These are phyloP conservation scores for Aspergillus sp. DNA, from an alignment of 2,329 filamentous ascomycete genomes.

Conservation along the genomic window DNA sequence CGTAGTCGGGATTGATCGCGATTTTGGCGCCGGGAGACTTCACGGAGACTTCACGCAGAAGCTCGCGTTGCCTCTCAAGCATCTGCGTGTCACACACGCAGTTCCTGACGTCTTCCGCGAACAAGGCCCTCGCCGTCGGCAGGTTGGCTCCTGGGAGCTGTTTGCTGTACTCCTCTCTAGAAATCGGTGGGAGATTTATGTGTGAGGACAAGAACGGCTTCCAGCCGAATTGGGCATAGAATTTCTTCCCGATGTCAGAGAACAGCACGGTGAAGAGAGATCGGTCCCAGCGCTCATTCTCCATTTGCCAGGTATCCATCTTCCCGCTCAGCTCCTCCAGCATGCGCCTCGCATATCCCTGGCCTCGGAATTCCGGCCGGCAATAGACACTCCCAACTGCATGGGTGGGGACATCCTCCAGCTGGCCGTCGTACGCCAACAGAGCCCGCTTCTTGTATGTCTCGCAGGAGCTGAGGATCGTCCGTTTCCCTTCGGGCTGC, in stretches of 20 bases:
- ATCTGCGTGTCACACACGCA: slow-evolving; percentile 53
- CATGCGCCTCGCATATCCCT: slow-evolving; percentile 71
- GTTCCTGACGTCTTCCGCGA: slow-evolving; percentile 23
- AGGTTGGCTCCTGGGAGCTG: slow-evolving; percentile 15
- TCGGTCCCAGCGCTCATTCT: slow-evolving; percentile 28
- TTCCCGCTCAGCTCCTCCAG: slow-evolving; percentile 54
- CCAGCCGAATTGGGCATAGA: slow-evolving; percentile 74
- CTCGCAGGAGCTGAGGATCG: slow-evolving; percentile 51
- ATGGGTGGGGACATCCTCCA: slow-evolving; percentile 53
- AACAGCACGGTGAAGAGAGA: slow-evolving; percentile 68
- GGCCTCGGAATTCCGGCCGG: slow-evolving; percentile 54
- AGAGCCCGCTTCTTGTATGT: slow-evolving; percentile 37
- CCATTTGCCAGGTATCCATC: slow-evolving; percentile 45
- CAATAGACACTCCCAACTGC: slow-evolving; percentile 77
- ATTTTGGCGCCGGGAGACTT: slow-evolving; percentile 43
- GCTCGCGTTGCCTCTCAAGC: slow-evolving; percentile 54
- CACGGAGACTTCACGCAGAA: slow-evolving; percentile 44
- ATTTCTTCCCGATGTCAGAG: slow-evolving; percentile 76
- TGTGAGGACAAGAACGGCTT: slow-evolving; percentile 63
- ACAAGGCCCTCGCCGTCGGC: slow-evolving; percentile 22
- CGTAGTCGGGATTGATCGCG: slow-evolving; percentile 58
- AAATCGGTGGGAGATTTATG: slow-evolving; percentile 49
- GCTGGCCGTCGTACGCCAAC: slow-evolving; percentile 40
- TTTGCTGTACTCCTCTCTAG: slow-evolving; percentile 12
- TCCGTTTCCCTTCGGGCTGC: slow-evolving; percentile 30